phyloP scores from a whole-genome alignment of 2,329 filamentous ascomycete genomes.

The Penicillium sp. region DNA sequence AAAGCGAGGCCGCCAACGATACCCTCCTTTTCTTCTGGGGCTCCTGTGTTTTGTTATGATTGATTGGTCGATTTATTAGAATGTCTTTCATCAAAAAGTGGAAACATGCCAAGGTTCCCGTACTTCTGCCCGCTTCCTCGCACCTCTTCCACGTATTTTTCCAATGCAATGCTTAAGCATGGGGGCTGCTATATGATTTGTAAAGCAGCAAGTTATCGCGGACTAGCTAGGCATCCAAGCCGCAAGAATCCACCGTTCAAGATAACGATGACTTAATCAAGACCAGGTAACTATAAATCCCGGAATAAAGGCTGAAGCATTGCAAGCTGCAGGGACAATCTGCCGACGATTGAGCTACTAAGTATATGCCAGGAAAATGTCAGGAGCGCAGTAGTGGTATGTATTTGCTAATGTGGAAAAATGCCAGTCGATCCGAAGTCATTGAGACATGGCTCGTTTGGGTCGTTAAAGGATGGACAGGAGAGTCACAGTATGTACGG shows the following conservation, averaged over 20 bases:
- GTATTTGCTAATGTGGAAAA: conserved; percentile 6
- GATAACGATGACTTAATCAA: not conserved
- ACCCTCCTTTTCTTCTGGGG: not conserved
- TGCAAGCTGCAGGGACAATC: not conserved
- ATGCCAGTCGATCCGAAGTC: conserved; percentile 12
- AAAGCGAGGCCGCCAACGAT: conserved; percentile 1
- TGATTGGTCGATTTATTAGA: not conserved
- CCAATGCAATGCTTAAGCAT: not conserved
- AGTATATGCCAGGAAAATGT: not conserved
- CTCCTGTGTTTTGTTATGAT: not conserved
- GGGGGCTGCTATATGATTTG: too few relatives aligned
- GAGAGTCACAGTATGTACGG: not conserved
- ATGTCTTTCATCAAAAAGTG: not conserved
- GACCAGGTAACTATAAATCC: not conserved
- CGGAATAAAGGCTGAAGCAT: not conserved
- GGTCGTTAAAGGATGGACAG: conserved; percentile 19
- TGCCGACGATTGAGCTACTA: not conserved
- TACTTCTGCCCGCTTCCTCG: not conserved
- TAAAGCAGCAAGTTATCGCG: too few relatives aligned
- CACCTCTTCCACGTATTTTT: not conserved
- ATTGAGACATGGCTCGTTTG: conserved; percentile 25
- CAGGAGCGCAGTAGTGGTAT: conserved; percentile 1
- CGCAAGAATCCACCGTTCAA: not conserved
- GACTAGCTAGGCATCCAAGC: not conserved
- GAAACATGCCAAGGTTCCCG: not conserved